A percentile compares a stretch with the other conserved stretches of the same genome.
These are phyloP conservation scores for Colletotrichum sp. DNA, from an alignment of 2,329 filamentous ascomycete species.

Conservation along the genomic window DNA sequence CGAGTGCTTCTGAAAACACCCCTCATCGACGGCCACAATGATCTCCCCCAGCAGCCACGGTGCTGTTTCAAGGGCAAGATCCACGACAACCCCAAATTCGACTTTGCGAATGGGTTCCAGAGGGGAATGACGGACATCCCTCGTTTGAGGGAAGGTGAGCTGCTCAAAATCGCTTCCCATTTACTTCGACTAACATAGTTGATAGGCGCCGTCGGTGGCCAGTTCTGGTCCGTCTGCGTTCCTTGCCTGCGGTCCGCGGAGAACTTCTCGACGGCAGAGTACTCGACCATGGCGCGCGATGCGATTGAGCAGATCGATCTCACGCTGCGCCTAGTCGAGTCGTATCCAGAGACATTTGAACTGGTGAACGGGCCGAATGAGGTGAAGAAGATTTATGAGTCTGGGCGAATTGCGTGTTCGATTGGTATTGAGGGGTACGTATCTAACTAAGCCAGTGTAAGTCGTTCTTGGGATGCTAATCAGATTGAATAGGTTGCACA, in stretches of 20 bases:
- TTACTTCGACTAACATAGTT: too few relatives aligned
- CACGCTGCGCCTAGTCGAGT: slow-evolving; percentile 27
- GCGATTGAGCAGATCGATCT: slow-evolving; percentile 27
- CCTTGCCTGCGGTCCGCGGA: slow-evolving; percentile 28
- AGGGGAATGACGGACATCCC: slow-evolving; percentile 37
- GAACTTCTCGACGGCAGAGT: slow-evolving; percentile 27
- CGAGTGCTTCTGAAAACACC: slow-evolving; percentile 29
- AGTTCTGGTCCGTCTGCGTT: slow-evolving; percentile 34
- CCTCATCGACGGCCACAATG: slow-evolving; percentile 40
- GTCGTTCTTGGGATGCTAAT: background rate
- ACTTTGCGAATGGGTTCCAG: slow-evolving; percentile 34
- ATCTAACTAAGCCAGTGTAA: background rate
- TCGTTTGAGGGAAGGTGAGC: slow-evolving; percentile 23
- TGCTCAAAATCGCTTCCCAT: too few relatives aligned
- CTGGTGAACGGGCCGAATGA: slow-evolving; percentile 30
- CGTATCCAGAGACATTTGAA: slow-evolving; percentile 27
- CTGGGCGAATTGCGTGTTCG: slow-evolving; percentile 35
- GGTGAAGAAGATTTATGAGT: slow-evolving; percentile 30
- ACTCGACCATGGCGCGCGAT: slow-evolving; percentile 25
- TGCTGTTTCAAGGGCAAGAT: slow-evolving; percentile 34
- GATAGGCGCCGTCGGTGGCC: too few relatives aligned
- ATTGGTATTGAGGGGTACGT: slow-evolving; percentile 37
- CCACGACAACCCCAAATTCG: slow-evolving; percentile 35
- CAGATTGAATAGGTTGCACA: slow-evolving; percentile 23
- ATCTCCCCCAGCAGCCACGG: slow-evolving; percentile 32